Percentiles rank a stretch among this genome's conserved stretches.
Evolutionary conservation across 495 filamentous ascomycete species (phyloP).

Genomic region (Symbiotaphrina buchneri): DNA sequence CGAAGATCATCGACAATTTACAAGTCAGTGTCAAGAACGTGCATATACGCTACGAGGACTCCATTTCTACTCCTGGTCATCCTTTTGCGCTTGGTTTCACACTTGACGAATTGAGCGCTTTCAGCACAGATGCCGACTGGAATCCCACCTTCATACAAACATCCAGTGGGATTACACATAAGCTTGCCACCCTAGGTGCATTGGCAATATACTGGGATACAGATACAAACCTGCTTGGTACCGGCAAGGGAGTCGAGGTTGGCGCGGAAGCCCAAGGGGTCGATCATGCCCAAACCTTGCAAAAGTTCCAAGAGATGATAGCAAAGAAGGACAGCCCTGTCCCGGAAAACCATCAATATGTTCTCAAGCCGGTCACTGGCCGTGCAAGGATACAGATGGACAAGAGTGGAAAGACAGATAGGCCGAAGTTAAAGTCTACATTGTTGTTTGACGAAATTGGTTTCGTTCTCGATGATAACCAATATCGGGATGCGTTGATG

Average conservation of each 20-base stretch:
- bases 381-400: conserved; percentile 81
- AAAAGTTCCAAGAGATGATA: conserved; percentile 54
- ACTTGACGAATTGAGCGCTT: conserved; percentile 81
- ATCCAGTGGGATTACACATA: conserved; percentile 61
- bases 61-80: conserved; percentile 84
- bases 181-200: conserved; percentile 69
- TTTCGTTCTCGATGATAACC: conserved; percentile 83
- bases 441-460: conserved; percentile 90
- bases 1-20: conserved; percentile 92
- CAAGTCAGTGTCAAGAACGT: conserved; percentile 97
- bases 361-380: conserved; percentile 84
- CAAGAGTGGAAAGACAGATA: conserved; percentile 61
- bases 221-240: conserved; percentile 60
- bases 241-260: conserved; percentile 34
- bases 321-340: conserved; percentile 33
- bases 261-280: conserved; percentile 41
- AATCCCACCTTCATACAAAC: conserved; percentile 85
- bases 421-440: conserved; percentile 74
- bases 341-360: conserved; percentile 53
- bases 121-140: conserved; percentile 89
- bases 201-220: conserved; percentile 96
- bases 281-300: conserved; percentile 50
- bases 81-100: conserved; percentile 85
- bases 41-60: conserved; percentile 91
- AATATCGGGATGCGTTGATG: conserved; percentile 93